Base-by-base conservation (phyloP, 1,284 basidiomycete species). In the Puccinia horiana region DNA sequence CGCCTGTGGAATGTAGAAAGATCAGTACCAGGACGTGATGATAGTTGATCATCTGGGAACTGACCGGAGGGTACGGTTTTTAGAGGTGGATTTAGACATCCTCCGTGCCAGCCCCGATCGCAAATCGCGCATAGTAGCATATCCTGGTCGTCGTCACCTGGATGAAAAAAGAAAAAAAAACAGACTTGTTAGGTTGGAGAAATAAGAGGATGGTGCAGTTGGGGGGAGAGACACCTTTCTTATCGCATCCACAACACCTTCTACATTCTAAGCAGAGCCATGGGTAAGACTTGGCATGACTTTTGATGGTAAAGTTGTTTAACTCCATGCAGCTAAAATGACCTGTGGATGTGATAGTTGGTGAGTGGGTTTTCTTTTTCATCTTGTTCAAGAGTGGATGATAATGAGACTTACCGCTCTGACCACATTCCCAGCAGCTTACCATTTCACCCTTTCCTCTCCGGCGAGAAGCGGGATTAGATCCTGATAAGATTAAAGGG, bases 371-470 rank as follows among this genome's bases (percentile, higher is more conserved):
- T 29, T 44, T 20, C 1, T 16, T 37, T 44, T 29, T 44, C 14
- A 6, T 35, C 1, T 23, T 78, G 35, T 0, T 29, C 32, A 37
- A 42, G 9, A 65, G 47, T 42, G 35, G n/a, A 47, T 12, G 58
- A 54, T 18, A 35, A 54, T 44, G 14, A 32, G 26, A 73, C 65
- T 63, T 42, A 74, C 78, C 78, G 58, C 69, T 73, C 58, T 81
- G 78, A 63, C 78, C 78, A 65, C 78, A 81, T 63, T 81, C 78
- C 78, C 78, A 81, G 65, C 78, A 81, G 70, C 78, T 81, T 23
- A 81, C 70, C 78, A 81, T 81, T 65, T 81, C 78, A 29, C 78
- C 78, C 29, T 81, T 81, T 14, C 78, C 78, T 29, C 56, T 47
- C 4, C 78, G 67, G 35, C 78, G 67, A 52, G 44, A 63, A 42